Base-by-base conservation (phyloP, 495 filamentous ascomycete genomes). In the Neurospora cerealis region DNA sequence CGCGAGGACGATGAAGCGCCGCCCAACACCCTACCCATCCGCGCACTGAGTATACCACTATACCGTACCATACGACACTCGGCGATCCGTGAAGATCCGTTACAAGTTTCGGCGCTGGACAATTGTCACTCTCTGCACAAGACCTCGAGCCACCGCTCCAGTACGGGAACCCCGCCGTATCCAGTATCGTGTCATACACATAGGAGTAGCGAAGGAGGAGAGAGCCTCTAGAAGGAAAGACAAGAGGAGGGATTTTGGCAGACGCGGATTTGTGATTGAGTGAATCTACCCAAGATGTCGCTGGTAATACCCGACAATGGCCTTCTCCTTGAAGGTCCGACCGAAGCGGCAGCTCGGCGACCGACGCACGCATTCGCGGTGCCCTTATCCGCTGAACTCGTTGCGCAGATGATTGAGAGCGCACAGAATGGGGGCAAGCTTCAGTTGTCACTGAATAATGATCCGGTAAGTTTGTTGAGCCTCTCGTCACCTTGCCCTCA, bases 331-430 rank as follows among this genome's bases (percentile, higher is more conserved):
- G 84, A 85, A 76, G 80, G 83, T 79, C 81, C 83, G 73, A 76
- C 80, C 69, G 81, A 77, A 54, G 73, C 73, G 69, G 80, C 72
- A 75, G 78, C 75, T 38, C 73, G 75, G 69, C 83, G 85, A 66
- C 84, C 85, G 19, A 72, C 76, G 70, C 84, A 86, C 75, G 85
- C 85, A 8, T 89, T 94, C 83, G 90, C 90, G 74, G 81, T 94
- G 73, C 88, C 87, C 36, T 81, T 94, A 73, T 87, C 85, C 74
- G 87, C 92, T 80, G 87, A 81, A 73, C 86, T 90, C 40, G 87
- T 93, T 74, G 88, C 92, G 77, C 89, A 93, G 39, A 88, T 94
- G 81, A 90, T 93, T 73, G 86, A 88, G 75, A 89, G 86, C 76
- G 86, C 92, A 28, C 87, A 88, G 54, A 84, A 88, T 79, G 88